A percentile compares a stretch with the other conserved stretches of the same genome.
Evolutionary conservation across 148 eudicot species (phyloP).

Genomic region (Rhododendron vialii): DNA sequence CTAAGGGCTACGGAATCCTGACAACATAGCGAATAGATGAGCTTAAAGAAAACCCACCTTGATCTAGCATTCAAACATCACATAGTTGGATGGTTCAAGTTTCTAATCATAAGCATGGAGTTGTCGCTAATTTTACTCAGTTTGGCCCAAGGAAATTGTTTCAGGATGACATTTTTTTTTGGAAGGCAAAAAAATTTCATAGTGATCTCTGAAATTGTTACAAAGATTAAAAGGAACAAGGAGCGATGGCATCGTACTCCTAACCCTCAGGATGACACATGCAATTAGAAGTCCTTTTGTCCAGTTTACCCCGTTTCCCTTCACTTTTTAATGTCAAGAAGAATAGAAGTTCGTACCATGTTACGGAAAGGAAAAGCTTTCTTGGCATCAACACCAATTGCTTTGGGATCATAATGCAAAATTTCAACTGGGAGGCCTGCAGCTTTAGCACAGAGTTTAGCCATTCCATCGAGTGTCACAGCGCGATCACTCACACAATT

Average conservation of each 20-base stretch:
- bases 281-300: not conserved
- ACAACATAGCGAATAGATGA: not conserved
- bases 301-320: not conserved
- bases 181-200: too few relatives aligned
- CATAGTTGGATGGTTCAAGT: not conserved
- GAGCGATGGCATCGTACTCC: too few relatives aligned
- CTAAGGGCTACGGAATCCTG: too few relatives aligned
- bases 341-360: constrained; percentile 47
- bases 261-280: not conserved
- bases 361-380: constrained; percentile 95
- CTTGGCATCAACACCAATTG: constrained; percentile 80
- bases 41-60: not conserved
- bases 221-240: too few relatives aligned
- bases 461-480: constrained; percentile 88
- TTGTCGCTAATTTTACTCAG: not conserved
- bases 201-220: too few relatives aligned
- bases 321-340: not conserved
- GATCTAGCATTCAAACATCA: not conserved
- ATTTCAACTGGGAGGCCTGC: constrained; percentile 70
- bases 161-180: too few relatives aligned
- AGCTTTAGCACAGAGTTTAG: constrained; percentile 86
- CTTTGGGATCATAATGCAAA: constrained; percentile 88
- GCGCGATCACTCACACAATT: constrained; percentile 92
- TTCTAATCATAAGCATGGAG: not conserved
- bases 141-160: not conserved